These are phyloP conservation scores for Globisporangium carolinianum DNA, from an alignment of 352 stramenopile genomes.

Conservation along the genomic window DNA sequence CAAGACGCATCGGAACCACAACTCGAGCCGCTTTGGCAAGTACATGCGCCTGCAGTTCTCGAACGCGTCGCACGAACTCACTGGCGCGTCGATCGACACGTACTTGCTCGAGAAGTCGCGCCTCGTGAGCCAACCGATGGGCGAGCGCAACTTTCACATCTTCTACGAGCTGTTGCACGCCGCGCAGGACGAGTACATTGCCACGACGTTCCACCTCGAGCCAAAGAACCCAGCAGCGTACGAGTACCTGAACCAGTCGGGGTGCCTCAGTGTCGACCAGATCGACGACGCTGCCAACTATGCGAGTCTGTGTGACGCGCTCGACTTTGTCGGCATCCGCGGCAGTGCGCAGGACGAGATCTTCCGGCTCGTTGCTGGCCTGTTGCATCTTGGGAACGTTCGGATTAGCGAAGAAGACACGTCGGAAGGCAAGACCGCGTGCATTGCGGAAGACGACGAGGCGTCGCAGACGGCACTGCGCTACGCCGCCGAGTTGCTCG, in stretches of 20 bases:
- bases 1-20: slow-evolving; percentile 88
- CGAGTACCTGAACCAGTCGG: slow-evolving; percentile 70
- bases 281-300: slow-evolving; percentile 75
- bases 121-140: slow-evolving; percentile 66
- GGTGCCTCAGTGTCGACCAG: slow-evolving; percentile 57
- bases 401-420: slow-evolving; percentile 64
- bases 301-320: slow-evolving; percentile 42
- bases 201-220: slow-evolving; percentile 6
- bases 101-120: slow-evolving; percentile 87
- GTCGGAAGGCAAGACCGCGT: slow-evolving; percentile 64
- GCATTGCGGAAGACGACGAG: slow-evolving; percentile 37
- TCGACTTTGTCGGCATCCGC: slow-evolving; percentile 71
- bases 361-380: slow-evolving; percentile 58
- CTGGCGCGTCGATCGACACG: slow-evolving; percentile 77
- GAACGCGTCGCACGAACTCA: slow-evolving; percentile 61
- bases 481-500: slow-evolving; percentile 55
- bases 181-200: slow-evolving; percentile 42
- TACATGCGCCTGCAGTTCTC: slow-evolving; percentile 86
- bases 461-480: slow-evolving; percentile 37
- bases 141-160: slow-evolving; percentile 84
- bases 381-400: slow-evolving; percentile 81
- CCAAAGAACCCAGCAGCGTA: slow-evolving; percentile 38
- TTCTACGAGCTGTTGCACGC: slow-evolving; percentile 80
- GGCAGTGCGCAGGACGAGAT: slow-evolving; percentile 63
- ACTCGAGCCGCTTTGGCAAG: slow-evolving; percentile 90